These are phyloP conservation scores for Pyropia yezoensis DNA, from an alignment of 23 red algal genomes.

Conservation along the genomic window DNA sequence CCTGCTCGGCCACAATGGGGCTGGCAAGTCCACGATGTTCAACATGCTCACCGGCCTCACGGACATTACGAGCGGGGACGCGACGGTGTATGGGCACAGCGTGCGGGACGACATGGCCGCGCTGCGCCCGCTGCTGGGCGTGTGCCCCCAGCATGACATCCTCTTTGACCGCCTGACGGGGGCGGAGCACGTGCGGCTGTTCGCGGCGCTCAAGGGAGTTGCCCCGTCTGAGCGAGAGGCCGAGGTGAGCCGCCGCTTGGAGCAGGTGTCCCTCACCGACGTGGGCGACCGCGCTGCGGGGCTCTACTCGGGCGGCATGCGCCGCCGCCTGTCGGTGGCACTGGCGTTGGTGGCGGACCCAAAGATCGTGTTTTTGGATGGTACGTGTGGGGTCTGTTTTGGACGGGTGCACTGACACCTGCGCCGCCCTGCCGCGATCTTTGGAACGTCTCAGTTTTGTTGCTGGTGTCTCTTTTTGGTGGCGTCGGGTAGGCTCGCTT, in stretches of 20 bases:
- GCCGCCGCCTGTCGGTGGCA: constrained; percentile 71
- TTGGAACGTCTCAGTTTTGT: no score
- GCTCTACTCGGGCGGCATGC: constrained; percentile 89
- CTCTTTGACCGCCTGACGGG: constrained; percentile 69
- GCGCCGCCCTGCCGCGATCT: no score
- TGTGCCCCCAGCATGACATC: constrained; percentile 92
- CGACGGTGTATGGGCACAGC: constrained; percentile 51
- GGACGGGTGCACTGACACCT: no score
- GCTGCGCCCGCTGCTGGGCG: constrained; percentile 71
- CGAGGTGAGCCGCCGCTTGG: constrained; percentile 60
- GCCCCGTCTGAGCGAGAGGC: constrained; percentile 11
- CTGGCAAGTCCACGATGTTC: constrained; percentile 84
- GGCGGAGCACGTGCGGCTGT: constrained; percentile 79
- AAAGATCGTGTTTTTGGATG: constrained; percentile 71
- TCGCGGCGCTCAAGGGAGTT: constrained; percentile 81
- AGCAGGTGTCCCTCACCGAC: constrained; percentile 59
- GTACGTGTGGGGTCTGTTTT: no score
- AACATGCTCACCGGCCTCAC: constrained; percentile 72
- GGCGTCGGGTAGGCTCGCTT: no score
- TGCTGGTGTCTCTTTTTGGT: no score
- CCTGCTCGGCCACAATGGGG: constrained; percentile 74
- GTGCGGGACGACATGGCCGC: constrained; percentile 31
- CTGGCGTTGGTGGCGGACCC: constrained; percentile 85
- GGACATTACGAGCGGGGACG: constrained; percentile 50
- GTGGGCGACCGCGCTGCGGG: constrained; percentile 31